These are phyloP conservation scores for Rhizopus microsporus DNA, from an alignment of 371 early-diverging fungal genomes.

Conservation along the genomic window DNA sequence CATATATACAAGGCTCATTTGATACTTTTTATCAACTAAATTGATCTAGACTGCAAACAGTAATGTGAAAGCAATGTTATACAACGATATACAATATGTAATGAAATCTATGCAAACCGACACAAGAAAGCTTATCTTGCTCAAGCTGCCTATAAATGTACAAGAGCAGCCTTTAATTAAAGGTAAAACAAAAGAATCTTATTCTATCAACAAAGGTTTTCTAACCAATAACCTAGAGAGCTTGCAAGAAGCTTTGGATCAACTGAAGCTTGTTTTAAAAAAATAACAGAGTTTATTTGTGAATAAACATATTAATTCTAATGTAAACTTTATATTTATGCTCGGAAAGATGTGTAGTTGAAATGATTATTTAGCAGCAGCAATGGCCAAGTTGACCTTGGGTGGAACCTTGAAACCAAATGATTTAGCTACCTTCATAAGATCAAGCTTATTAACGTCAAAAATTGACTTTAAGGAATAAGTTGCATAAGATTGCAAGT, in stretches of 20 bases:
- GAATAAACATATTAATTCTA: conserved; percentile 2
- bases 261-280: conserved; percentile 12
- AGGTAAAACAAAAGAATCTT: conserved; percentile 26
- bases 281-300: conserved; percentile 4
- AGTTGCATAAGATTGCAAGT: conserved; percentile 96
- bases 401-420: conserved; percentile 98
- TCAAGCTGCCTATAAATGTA: conserved; percentile 37
- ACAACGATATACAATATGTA: neutral
- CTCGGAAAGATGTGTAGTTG: conserved; percentile 2
- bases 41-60: conserved; percentile 1
- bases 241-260: conserved; percentile 27
- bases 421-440: conserved; percentile 90
- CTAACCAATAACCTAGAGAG: conserved; percentile 25
- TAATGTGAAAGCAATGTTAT: neutral
- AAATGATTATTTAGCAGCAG: conserved; percentile 34
- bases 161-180: conserved; percentile 34
- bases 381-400: conserved; percentile 87
- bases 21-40: neutral
- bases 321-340: conserved; percentile 3
- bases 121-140: conserved; percentile 25
- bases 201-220: neutral
- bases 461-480: conserved; percentile 96
- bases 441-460: conserved; percentile 89
- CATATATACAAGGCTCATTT: neutral
- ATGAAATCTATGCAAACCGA: neutral